Evolutionary conservation across 129 eudicot species (phyloP), one percentile per base, ranked within the genome.

Genomic region (Flaveria brownii): DNA sequence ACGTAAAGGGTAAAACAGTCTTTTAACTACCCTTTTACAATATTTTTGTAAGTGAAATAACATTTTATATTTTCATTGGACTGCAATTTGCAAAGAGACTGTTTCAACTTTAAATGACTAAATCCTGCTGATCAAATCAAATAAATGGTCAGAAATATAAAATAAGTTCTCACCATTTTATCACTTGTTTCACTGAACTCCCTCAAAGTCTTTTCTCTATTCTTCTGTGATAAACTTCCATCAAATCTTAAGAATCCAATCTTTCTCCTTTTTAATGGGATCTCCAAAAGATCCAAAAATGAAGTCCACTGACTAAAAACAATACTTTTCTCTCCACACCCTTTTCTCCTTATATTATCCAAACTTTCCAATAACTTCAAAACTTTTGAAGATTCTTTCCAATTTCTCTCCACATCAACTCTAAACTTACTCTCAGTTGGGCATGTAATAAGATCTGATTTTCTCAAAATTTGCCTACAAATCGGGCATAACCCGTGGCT

Each of bases 241-340:
- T 92, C 97, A 77, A 87, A 92, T 73, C 97, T 87, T 74, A 92
- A 79, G 81, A 84, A 92, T 61, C 85, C 86, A 62, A 92, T 74
- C 15, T 79, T 77, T 41, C 78, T 87, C 72, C 86, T 84, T 71
- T 84, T 86, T 14, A 87, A 61, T 17, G 97, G 93, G 45, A 92
- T 89, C 79, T 92, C 97, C 81, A 89, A 69, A 45, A 92, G 88
- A 83, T 92, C 93, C 83, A 92, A 73, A 72, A 92, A 92, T 1
- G 96, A 87, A 71, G 97, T 92, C 97, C 96, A 92, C 80, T 92
- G 97, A 79, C 97, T 92, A 63, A 92, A 89, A 43, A 92, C 85
- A 51, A 92, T 87, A 81, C 97, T 89, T 75, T 89, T 92, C 47
- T 87, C 97, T 43, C 96, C 97, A 68, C 81, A 75, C 2, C 84